Evolutionary conservation across 257 asterid species (phyloP).

Genomic region (Jacaranda copaia): DNA sequence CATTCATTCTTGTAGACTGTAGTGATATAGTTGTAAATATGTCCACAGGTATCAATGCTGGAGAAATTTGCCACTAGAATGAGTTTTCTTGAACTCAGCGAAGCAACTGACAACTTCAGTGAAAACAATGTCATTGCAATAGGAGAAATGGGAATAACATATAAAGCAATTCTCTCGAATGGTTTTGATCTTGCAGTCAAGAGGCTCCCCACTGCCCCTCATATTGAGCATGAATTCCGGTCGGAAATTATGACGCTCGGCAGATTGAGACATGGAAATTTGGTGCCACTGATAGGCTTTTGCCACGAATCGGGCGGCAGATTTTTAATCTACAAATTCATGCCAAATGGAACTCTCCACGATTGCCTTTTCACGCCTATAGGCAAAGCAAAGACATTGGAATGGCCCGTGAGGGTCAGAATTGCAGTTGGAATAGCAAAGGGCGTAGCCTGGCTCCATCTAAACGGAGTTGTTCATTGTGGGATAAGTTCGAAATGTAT

Average conservation of each 20-base stretch:
- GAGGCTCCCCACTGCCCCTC: conserved; percentile 23
- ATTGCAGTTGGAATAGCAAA: conserved; percentile 39
- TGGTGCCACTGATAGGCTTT: conserved; percentile 43
- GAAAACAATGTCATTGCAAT: conserved; percentile 25
- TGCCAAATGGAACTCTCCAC: not conserved
- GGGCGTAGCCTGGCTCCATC: conserved; percentile 47
- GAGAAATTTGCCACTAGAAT: conserved; percentile 41
- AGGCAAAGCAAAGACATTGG: conserved; percentile 34
- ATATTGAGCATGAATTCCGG: conserved; percentile 14
- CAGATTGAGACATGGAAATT: conserved; percentile 32
- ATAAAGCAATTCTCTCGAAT: conserved; percentile 40
- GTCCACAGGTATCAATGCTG: conserved; percentile 36
- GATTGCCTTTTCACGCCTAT: conserved; percentile 8
- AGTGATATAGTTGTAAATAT: not conserved
- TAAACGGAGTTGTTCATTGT: conserved; percentile 32
- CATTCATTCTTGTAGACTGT: not conserved
- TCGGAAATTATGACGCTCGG: conserved; percentile 37
- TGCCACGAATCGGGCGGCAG: conserved; percentile 16
- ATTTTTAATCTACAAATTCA: conserved; percentile 41
- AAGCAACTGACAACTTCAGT: conserved; percentile 33
- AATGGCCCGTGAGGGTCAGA: conserved; percentile 34
- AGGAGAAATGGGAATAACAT: conserved; percentile 38
- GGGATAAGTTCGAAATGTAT: conserved; percentile 39
- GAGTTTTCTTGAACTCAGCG: conserved; percentile 37
- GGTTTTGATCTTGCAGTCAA: conserved; percentile 35